Evolutionary conservation across 164 flowering plant species (phyloP), one percentile per base, ranked within the genome.

Genomic region (Taxillus chinensis): DNA sequence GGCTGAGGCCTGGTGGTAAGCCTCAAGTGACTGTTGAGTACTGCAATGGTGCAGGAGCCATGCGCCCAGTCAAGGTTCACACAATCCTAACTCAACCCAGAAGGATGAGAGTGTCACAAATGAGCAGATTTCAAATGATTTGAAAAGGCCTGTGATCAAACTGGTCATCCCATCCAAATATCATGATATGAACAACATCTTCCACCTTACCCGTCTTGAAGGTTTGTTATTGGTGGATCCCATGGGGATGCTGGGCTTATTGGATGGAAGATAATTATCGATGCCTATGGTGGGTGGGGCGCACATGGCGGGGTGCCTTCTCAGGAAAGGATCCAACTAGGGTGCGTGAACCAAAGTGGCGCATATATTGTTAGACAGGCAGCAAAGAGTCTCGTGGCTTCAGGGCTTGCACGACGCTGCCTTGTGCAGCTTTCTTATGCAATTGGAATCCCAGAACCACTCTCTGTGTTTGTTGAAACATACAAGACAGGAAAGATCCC

Each of bases 211-310:
- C 90, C 87, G 13, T 82, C 90, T 0, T 82, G 90, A 59, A 67
- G 86, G 17, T 84, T 80, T 54, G 89, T 84, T 45, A 84, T 85
- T 43, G 86, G 87, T 45, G 90, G 87, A 4, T 87, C 90, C 3
- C 87, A 81, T 51, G 90, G 87, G 7, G 90, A 85, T 74, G 90
- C 90, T 2, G 90, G 87, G 7, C 86, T 83, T 45, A 85, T 86
- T 14, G 87, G 90, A 46, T 62, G 87, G 57, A 85, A 85, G 72
- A 85, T 85, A 61, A 85, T 85, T 48, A 81, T 82, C 57, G 86
- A 82, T 66, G 80, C 86, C 13, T 81, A 79, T 42, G 85, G 85
- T 68, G 85, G 85, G 7, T 79, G 87, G 85, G 83, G 85, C 51
- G 87, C 85, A 55, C 87, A 79, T 17, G 87, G 87, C 58, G 85